A percentile compares a stretch with the other conserved stretches of the same genome.
These are phyloP conservation scores for Pyracantha coccinea DNA, from an alignment of 331 rosid genomes.

Conservation along the genomic window DNA sequence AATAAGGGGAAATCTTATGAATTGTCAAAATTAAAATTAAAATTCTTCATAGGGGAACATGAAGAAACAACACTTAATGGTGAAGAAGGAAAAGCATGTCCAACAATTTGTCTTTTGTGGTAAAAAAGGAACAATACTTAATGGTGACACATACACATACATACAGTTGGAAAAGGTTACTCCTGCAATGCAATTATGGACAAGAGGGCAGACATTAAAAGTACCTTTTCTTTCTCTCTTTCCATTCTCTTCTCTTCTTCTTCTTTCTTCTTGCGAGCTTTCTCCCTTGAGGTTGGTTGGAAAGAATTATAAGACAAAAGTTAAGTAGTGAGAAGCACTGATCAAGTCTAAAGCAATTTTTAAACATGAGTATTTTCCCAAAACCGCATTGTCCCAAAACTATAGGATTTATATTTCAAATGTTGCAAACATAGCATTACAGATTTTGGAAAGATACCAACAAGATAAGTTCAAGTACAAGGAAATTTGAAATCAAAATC, in stretches of 20 bases:
- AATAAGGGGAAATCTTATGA: not conserved
- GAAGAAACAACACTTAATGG: not conserved
- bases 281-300: slow-evolving; percentile 59
- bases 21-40: not conserved
- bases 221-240: slow-evolving; percentile 89
- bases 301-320: slow-evolving; percentile 1
- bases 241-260: slow-evolving; percentile 83
- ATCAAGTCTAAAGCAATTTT: not conserved
- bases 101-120: not conserved
- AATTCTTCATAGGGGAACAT: too few relatives aligned
- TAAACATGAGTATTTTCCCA: not conserved
- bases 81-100: not conserved
- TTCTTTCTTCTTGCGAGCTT: slow-evolving; percentile 97
- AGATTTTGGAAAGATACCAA: not conserved
- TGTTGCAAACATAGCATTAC: not conserved
- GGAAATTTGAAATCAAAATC: not conserved
- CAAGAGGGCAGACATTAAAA: not conserved
- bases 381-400: not conserved
- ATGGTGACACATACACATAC: not conserved
- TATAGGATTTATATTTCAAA: too few relatives aligned
- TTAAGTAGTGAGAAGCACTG: not conserved
- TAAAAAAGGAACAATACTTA: too few relatives aligned
- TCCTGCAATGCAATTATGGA: not conserved
- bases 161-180: not conserved
- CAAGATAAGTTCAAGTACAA: not conserved